Evolutionary conservation across 192 early-diverging fungal species (phyloP).

Genomic region (Lunasporangiospora selenospora): DNA sequence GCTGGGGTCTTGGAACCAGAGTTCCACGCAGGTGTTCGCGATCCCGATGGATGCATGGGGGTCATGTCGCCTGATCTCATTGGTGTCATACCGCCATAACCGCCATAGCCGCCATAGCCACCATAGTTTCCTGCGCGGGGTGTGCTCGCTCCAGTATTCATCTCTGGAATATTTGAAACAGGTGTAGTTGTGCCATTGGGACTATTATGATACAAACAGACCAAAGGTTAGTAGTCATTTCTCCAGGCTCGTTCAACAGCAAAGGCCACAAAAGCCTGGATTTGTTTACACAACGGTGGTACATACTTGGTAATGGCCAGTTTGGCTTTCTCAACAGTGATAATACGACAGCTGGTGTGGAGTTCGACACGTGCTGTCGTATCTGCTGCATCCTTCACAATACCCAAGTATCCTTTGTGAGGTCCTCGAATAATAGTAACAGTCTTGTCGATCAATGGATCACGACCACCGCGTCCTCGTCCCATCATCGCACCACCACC

Average conservation of each 20-base stretch:
- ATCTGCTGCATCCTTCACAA: slow-evolving; percentile 88
- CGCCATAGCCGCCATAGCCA: slow-evolving; percentile 58
- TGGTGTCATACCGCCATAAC: slow-evolving; percentile 50
- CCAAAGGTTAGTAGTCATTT: slow-evolving; percentile 12
- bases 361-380: slow-evolving; percentile 84
- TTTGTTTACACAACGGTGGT: neutral
- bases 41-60: slow-evolving; percentile 45
- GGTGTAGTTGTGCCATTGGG: slow-evolving; percentile 45
- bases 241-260: neutral
- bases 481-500: slow-evolving; percentile 54
- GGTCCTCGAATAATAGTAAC: slow-evolving; percentile 87
- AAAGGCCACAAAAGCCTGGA: neutral
- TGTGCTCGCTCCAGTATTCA: slow-evolving; percentile 52
- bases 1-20: slow-evolving; percentile 64
- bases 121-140: slow-evolving; percentile 64
- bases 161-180: slow-evolving; percentile 54
- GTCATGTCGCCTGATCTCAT: slow-evolving; percentile 48
- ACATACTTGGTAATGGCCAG: slow-evolving; percentile 68
- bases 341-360: slow-evolving; percentile 84
- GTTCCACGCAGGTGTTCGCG: slow-evolving; percentile 74
- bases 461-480: slow-evolving; percentile 57
- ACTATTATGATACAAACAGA: slow-evolving; percentile 11
- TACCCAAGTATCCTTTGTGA: slow-evolving; percentile 97
- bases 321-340: slow-evolving; percentile 82
- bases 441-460: slow-evolving; percentile 72